phyloP scores from a whole-genome alignment of 345 rosid genomes.

The Eucalyptus regnans region DNA sequence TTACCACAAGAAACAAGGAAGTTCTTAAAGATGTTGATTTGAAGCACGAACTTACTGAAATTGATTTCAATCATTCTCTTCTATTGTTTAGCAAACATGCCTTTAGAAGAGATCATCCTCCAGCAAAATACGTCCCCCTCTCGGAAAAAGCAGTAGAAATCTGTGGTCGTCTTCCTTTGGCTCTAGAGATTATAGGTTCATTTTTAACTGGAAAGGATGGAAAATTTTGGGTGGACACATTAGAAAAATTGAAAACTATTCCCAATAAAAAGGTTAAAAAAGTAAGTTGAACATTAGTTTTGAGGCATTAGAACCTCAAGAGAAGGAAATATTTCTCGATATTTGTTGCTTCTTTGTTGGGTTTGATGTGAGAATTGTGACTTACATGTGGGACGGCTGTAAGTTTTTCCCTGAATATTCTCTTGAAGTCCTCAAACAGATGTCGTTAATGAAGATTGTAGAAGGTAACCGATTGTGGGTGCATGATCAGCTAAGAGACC shows the following conservation, averaged over 20 bases:
- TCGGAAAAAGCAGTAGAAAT: background rate
- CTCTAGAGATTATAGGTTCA: no score
- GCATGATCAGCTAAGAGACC: no score
- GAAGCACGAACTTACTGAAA: background rate
- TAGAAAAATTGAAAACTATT: no score
- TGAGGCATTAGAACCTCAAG: no score
- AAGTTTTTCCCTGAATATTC: no score
- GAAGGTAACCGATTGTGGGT: no score
- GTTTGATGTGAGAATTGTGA: background rate
- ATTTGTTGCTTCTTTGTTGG: background rate
- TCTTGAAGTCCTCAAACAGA: no score
- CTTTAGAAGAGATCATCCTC: background rate
- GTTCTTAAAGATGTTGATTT: background rate
- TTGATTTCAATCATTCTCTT: background rate
- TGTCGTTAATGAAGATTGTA: no score
- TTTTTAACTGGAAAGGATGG: fast-evolving
- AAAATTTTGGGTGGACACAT: no score
- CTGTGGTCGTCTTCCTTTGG: no score
- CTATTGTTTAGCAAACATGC: background rate
- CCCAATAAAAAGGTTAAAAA: no score
- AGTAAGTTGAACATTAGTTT: no score
- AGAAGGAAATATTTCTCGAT: background rate
- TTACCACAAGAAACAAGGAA: background rate
- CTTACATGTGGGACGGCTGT: background rate
- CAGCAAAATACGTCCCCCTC: background rate